Percentiles rank a stretch among this genome's conserved stretches.
phyloP scores from a whole-genome alignment of 352 stramenopile genomes.

The Phytophthora pistaciae region DNA sequence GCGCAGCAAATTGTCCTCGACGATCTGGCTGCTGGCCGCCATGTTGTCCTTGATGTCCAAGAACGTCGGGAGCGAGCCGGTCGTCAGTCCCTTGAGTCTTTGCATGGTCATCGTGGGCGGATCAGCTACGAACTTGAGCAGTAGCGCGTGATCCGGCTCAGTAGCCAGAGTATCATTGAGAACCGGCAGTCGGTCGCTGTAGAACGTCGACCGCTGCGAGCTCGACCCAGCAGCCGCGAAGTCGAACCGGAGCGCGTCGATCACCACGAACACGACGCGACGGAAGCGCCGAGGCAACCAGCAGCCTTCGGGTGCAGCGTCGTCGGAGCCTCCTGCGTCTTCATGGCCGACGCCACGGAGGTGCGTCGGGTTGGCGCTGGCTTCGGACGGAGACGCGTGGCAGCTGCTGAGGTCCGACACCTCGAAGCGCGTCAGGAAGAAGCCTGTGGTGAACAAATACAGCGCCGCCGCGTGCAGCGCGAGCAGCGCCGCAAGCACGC shows the following conservation, averaged over 20 bases:
- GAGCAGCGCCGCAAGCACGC: slow-evolving; percentile 46
- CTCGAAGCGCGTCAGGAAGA: slow-evolving; percentile 92
- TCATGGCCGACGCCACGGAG: slow-evolving; percentile 17
- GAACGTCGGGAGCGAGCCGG: slow-evolving; percentile 98
- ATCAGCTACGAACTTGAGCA: slow-evolving; percentile 97
- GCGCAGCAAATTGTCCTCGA: slow-evolving; percentile 97
- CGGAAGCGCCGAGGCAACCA: slow-evolving; percentile 83
- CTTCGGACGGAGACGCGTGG: slow-evolving; percentile 32
- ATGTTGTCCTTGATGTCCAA: slow-evolving; percentile 97
- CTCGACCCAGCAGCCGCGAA: slow-evolving; percentile 74
- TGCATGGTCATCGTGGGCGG: slow-evolving; percentile 99
- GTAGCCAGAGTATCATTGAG: slow-evolving; percentile 72
- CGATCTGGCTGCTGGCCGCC: slow-evolving; percentile 88
- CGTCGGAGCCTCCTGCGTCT: background rate
- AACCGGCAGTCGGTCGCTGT: slow-evolving; percentile 86
- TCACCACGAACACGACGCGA: slow-evolving; percentile 94
- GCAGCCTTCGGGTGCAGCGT: slow-evolving; percentile 41
- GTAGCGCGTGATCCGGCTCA: slow-evolving; percentile 65
- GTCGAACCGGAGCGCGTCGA: slow-evolving; percentile 98
- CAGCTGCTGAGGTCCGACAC: slow-evolving; percentile 78
- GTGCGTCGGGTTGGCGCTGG: slow-evolving; percentile 3
- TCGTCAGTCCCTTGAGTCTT: slow-evolving; percentile 97
- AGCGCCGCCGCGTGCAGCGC: slow-evolving; percentile 61
- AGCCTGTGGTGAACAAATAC: slow-evolving; percentile 87
- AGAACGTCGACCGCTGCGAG: slow-evolving; percentile 51